These are phyloP conservation scores for Talaromyces adpressus DNA, from an alignment of 495 filamentous ascomycete genomes.

Conservation along the genomic window DNA sequence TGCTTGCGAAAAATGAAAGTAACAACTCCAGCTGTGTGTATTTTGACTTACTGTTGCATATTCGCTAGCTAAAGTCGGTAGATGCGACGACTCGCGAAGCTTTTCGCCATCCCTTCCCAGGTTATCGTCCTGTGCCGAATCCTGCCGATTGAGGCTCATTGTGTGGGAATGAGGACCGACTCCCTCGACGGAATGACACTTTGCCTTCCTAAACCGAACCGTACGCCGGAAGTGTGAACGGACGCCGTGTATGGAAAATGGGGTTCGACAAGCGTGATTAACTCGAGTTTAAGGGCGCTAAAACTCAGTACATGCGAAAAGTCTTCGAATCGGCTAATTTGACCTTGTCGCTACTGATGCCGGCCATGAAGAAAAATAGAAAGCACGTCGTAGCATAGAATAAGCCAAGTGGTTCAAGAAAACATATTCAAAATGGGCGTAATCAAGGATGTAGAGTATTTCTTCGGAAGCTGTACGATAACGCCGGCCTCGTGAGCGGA, in stretches of 20 bases:
- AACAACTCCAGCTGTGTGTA: background rate
- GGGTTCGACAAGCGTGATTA: background rate
- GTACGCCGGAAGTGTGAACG: background rate
- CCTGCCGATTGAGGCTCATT: constrained; percentile 8
- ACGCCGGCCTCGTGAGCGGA: background rate
- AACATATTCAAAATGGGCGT: background rate
- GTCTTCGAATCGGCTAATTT: background rate
- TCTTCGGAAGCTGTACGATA: background rate
- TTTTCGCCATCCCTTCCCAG: background rate
- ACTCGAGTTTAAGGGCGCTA: background rate
- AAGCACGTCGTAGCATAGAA: background rate
- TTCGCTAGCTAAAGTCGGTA: constrained; percentile 7
- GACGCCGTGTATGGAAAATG: background rate
- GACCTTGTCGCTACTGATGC: constrained; percentile 3
- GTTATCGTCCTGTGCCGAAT: constrained; percentile 1
- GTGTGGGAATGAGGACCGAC: background rate
- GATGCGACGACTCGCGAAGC: constrained; percentile 11
- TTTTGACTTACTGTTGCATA: constrained; percentile 1
- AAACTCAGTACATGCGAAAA: background rate
- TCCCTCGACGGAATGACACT: background rate
- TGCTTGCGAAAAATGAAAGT: background rate
- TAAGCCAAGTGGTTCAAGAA: background rate
- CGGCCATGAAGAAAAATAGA: constrained; percentile 5
- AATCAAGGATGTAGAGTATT: constrained; percentile 2
- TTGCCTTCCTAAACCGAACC: background rate